Percentiles rank a stretch among this genome's conserved stretches.
Conservation (phyloP, 805 yeast genomes). For the Kodamaea fukazawae region DNA sequence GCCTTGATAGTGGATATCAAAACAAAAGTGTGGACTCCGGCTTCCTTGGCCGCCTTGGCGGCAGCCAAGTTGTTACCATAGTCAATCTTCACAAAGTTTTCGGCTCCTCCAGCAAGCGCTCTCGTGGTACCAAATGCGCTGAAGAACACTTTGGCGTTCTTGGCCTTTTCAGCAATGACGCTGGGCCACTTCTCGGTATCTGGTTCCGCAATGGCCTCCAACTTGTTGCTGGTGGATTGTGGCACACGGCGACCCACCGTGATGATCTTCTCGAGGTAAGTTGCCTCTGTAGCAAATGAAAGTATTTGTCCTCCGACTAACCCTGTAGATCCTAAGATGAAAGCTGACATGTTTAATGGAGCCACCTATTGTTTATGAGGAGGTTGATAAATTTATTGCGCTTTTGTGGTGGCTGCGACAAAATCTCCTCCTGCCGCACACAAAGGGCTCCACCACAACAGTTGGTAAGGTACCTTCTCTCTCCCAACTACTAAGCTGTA, state of each 20-base stretch:
- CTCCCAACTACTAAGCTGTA: no score
- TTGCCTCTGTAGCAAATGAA: slow-evolving; percentile 38
- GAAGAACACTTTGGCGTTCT: slow-evolving; percentile 44
- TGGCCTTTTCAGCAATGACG: slow-evolving; percentile 31
- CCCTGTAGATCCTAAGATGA: slow-evolving; percentile 72
- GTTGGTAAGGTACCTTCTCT: no score
- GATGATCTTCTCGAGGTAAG: slow-evolving; percentile 37
- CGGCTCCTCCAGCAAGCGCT: slow-evolving; percentile 69
- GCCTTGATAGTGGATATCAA: slow-evolving; percentile 71
- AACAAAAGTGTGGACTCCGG: slow-evolving; percentile 66
- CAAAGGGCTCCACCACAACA: no score
- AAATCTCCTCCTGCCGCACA: no score
- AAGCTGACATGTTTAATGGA: slow-evolving; percentile 9
- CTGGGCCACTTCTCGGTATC: slow-evolving; percentile 53
- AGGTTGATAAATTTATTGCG: no score
- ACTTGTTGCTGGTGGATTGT: slow-evolving; percentile 26
- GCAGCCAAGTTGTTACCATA: slow-evolving; percentile 65
- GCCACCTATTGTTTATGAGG: no score
- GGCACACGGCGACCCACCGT: slow-evolving; percentile 54
- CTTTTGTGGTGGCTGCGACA: no score
- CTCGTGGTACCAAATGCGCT: slow-evolving; percentile 77
- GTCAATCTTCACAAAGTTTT: slow-evolving; percentile 68
- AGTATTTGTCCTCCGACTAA: slow-evolving; percentile 64
- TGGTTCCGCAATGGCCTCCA: slow-evolving; percentile 39
- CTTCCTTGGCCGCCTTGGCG: slow-evolving; percentile 70